Conservation (phyloP, 305 asterid species). For the Coffea humblotiana region DNA sequence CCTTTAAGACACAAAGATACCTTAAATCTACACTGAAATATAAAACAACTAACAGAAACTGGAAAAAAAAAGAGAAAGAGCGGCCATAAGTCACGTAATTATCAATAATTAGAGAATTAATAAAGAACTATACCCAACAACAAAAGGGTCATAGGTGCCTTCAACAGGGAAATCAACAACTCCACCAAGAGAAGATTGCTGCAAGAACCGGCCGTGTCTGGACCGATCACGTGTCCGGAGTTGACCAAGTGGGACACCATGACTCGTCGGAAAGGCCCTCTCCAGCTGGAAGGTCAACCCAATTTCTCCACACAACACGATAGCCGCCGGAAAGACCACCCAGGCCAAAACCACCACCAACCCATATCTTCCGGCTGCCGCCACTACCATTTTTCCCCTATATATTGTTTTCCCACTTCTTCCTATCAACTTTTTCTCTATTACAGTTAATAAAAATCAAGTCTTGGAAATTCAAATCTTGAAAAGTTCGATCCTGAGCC, state of each 20-base stretch:
- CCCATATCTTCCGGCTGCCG: slow-evolving; percentile 42
- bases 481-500: neutral
- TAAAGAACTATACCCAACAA: slow-evolving; percentile 63
- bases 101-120: neutral
- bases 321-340: slow-evolving; percentile 32
- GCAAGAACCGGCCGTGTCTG: slow-evolving; percentile 76
- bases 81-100: neutral
- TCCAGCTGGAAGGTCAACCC: slow-evolving; percentile 66
- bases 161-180: slow-evolving; percentile 79
- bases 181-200: slow-evolving; percentile 45
- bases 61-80: neutral
- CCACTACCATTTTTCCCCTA: slow-evolving; percentile 24
- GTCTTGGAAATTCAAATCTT: neutral
- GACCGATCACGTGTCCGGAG: slow-evolving; percentile 66
- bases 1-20: neutral
- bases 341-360: slow-evolving; percentile 37
- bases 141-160: slow-evolving; percentile 88
- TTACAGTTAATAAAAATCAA: neutral
- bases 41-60: neutral
- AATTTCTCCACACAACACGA: slow-evolving; percentile 33
- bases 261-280: slow-evolving; percentile 63
- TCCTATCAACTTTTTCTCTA: neutral
- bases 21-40: neutral
- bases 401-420: slow-evolving; percentile 21
- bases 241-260: slow-evolving; percentile 68